Conservation (phyloP, 495 filamentous ascomycete species). For the Hypoxylon fuscum region DNA sequence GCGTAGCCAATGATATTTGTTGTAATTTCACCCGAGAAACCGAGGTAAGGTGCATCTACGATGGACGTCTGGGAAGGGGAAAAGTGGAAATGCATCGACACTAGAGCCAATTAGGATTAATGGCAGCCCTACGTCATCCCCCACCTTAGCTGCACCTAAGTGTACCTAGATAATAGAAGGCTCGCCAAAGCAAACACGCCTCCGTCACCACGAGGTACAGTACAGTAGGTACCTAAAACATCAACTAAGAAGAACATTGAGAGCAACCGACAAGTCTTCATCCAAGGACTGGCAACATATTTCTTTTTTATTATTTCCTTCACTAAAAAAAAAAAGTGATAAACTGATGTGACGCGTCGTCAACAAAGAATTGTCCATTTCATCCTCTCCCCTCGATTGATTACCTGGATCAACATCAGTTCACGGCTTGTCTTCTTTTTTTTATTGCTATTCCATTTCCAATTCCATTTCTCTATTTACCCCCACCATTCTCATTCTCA, state of each 20-base stretch:
- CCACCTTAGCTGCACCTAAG: conserved; percentile 29
- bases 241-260: neutral
- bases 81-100: neutral
- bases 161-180: neutral
- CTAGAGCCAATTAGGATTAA: conserved; percentile 28
- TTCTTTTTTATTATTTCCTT: neutral
- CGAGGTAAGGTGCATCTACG: no score
- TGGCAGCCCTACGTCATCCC: conserved; percentile 42
- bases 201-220: no score
- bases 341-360: neutral
- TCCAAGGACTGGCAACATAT: neutral
- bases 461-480: neutral
- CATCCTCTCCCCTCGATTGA: neutral
- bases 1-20: no score
- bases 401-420: no score
- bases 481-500: neutral
- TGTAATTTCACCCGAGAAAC: no score
- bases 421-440: no score
- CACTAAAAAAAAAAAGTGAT: neutral
- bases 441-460: no score
- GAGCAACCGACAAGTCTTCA: neutral
- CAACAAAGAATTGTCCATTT: neutral
- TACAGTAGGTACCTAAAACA: neutral
- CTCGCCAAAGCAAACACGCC: neutral
- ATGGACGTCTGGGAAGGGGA: neutral